Percentiles rank a stretch among this genome's conserved stretches.
Conservation (phyloP, 305 asterid genomes). For the Fraxinus paxiana region DNA sequence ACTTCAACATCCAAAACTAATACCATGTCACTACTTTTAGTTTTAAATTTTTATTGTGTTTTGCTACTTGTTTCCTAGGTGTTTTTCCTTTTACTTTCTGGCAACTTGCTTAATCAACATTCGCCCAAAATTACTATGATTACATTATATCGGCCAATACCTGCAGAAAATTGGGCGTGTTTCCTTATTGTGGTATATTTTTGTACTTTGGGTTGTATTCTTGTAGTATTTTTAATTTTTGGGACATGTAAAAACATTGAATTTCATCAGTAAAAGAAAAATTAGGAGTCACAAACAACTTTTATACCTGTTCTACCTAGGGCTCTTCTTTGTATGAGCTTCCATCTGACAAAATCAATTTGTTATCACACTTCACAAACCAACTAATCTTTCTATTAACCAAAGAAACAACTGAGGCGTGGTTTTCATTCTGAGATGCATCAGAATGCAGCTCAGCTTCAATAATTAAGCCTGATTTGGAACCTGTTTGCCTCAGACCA, state of each 20-base stretch:
- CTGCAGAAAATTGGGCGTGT: background rate
- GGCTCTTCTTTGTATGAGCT: slow-evolving; percentile 17
- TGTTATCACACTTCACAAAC: slow-evolving; percentile 24
- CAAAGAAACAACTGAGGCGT: slow-evolving; percentile 19
- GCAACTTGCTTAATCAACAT: background rate
- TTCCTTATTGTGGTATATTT: background rate
- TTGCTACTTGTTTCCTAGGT: background rate
- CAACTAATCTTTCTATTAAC: slow-evolving; percentile 15
- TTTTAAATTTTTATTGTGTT: background rate
- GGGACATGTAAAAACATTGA: background rate
- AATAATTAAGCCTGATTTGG: slow-evolving; percentile 24
- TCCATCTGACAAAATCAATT: slow-evolving; percentile 24
- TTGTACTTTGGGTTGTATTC: background rate
- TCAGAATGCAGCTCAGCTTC: slow-evolving; percentile 8
- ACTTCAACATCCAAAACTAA: background rate
- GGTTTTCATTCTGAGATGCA: slow-evolving; percentile 27
- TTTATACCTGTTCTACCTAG: slow-evolving; percentile 38
- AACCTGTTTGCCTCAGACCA: slow-evolving; percentile 34
- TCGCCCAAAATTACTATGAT: background rate
- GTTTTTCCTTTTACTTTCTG: background rate
- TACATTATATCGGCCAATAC: background rate
- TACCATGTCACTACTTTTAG: background rate
- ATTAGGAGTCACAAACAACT: background rate
- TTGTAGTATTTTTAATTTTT: background rate
- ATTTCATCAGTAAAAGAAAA: background rate